Base-by-base conservation (phyloP, 306 rosid species). In the Notholithocarpus densiflorus region DNA sequence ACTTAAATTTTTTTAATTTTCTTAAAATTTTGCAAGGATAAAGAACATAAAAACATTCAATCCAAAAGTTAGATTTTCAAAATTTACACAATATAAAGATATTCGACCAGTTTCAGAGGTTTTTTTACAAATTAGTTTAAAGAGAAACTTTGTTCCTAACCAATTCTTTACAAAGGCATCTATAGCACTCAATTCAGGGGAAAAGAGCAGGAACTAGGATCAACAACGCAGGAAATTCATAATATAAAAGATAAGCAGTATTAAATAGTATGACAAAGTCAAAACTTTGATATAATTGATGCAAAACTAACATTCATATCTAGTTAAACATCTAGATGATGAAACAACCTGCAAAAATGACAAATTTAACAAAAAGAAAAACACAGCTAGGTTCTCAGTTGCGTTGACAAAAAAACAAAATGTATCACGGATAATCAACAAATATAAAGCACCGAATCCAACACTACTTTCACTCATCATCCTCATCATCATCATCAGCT, bases 401-500 rank as follows among this genome's bases (percentile, higher is more conserved):
- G 17, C 23, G 43, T 11, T 5, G 65, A 48, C 4, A 52, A n/a
- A 73, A 73, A 51, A 13, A 6, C 40, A 60, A n/a, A 53, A 34
- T 69, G 24, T 37, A 27, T 60, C 45, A 15, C 62, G 4, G 27
- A 64, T 6, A 64, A 76, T 7, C 52, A 76, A 48, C 53, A 62
- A 76, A 68, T 72, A 61, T 27, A 21, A n/a, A 13, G n/a, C 66
- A 12, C 52, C 2, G 24, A 64, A 10, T n/a, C 5, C 3, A 65
- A 29, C 2, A 13, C 15, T 53, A 43, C 53, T 56, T 24, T 24
- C 72, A 92, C 10, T 86, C 93, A 0, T 85, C 89, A 0, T 84
- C 91, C 2, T 43, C 79, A 6, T 40, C 92, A 2, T 31, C 78
- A 2, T 40, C 92, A 0, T 31, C 78, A 2, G 85, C 94, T 0